Base-by-base conservation (phyloP, 495 filamentous ascomycete species). In the Aspergillus homomorphus region DNA sequence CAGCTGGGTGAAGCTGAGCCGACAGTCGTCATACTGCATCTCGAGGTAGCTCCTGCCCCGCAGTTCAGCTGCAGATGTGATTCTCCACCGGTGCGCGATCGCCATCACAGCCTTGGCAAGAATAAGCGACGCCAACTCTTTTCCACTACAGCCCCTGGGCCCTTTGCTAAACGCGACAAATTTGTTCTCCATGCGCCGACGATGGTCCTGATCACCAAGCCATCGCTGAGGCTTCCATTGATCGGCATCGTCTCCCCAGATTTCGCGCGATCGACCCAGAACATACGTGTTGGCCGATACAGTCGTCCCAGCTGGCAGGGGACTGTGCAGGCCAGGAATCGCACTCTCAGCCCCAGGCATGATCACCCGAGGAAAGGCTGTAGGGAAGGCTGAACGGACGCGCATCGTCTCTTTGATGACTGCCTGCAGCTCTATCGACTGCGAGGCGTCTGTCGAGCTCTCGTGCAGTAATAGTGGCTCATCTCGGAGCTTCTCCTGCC, bases 321-420 rank as follows among this genome's bases (percentile, higher is more conserved):
- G 81, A 45, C 80, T 75, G 4, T 79, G 18, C 16, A 63, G 42
- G 16, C 16, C 45, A 7, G 61, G 43, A 3, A 66, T 16, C 14
- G 49, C 57, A n/a, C 30, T 61, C 22, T 66, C 61, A 4, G 60
- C 64, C 19, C 64, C 64, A 4, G 61, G 38, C 21, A 4, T 43
- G 23, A 63, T 84, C 75, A 52, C 77, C 78, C 2, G 74, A 60
- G 28, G 87, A 83, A 45, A 91, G 76, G 65, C 83, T 66, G 14
- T 88, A 77, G 4, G 88, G 85, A n/a, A 91, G 80, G 26, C 86
- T 82, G 80, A 80, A 74, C 89, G 85, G 65, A 85, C 80, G 54
- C 89, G 84, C 43, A 91, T 74, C 0, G 87, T 87, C 66, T 92
- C 89, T 62, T 86, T 84, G 73, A 92, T 86, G 45, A 90, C 85